Conservation (phyloP, 2,329 filamentous ascomycete genomes). For the Penicillium hesseltinei region DNA sequence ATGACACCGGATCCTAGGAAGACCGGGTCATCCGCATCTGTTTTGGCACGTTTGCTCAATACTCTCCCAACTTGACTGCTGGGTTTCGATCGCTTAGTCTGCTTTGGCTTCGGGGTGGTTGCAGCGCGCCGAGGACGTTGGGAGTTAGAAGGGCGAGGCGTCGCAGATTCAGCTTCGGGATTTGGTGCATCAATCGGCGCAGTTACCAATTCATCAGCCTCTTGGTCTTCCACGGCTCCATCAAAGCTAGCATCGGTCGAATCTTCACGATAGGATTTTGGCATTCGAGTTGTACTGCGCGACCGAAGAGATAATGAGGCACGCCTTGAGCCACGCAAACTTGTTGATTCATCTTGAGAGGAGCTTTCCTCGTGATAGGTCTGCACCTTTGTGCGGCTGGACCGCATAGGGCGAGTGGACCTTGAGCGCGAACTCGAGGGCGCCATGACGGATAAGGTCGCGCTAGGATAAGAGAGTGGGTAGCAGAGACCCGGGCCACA, state of each 20-base stretch:
- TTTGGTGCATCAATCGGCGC: slow-evolving; percentile 11
- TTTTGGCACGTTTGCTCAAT: slow-evolving; percentile 29
- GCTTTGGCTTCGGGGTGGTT: slow-evolving; percentile 1
- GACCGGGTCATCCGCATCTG: slow-evolving; percentile 15
- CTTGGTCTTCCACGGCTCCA: slow-evolving; percentile 8
- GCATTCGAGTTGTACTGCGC: slow-evolving; percentile 28
- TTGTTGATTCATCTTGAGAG: slow-evolving; percentile 29
- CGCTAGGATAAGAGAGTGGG: slow-evolving; percentile 13
- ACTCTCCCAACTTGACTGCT: slow-evolving; percentile 14
- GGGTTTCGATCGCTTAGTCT: slow-evolving; percentile 16
- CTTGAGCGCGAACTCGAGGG: slow-evolving; percentile 22
- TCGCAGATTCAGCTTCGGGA: background rate
- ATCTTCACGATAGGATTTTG: slow-evolving; percentile 35
- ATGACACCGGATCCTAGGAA: slow-evolving; percentile 39
- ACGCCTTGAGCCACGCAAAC: slow-evolving; percentile 13
- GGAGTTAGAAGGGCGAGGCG: slow-evolving; percentile 5
- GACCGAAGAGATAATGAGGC: slow-evolving; percentile 32
- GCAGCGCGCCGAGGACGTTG: slow-evolving; percentile 13
- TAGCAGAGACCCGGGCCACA: slow-evolving; percentile 1
- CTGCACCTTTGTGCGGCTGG: slow-evolving; percentile 35
- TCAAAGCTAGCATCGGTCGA: slow-evolving; percentile 33
- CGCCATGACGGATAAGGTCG: slow-evolving; percentile 29
- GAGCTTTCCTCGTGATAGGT: slow-evolving; percentile 41
- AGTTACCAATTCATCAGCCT: slow-evolving; percentile 11
- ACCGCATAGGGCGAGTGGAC: slow-evolving; percentile 36